Evolutionary conservation across 768 basidiomycete species (phyloP).

Genomic region (Lentinula edodes): DNA sequence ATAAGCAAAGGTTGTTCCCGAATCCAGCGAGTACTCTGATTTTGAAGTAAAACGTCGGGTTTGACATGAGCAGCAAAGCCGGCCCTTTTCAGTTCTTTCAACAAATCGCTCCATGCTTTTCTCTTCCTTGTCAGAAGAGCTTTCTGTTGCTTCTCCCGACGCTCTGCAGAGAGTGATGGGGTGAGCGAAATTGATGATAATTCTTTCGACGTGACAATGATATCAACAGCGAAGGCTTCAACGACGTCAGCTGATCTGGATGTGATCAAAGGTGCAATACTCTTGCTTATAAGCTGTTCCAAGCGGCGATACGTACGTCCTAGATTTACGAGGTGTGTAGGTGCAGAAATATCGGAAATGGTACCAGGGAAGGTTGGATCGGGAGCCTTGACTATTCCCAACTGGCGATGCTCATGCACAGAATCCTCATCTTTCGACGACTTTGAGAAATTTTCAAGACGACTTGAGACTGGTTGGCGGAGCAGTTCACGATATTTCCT

Average conservation of each 20-base stretch:
- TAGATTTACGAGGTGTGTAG: constrained; percentile 20
- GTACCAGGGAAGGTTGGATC: background rate
- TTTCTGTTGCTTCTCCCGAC: constrained; percentile 61
- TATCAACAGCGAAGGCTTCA: constrained; percentile 52
- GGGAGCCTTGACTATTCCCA: background rate
- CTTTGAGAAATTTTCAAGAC: constrained; percentile 30
- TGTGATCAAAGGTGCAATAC: constrained; percentile 37
- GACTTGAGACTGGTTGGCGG: constrained; percentile 57
- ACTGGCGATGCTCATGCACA: background rate
- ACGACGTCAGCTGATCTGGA: constrained; percentile 34
- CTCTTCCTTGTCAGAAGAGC: constrained; percentile 76
- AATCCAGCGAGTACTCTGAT: constrained; percentile 55
- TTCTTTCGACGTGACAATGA: constrained; percentile 56
- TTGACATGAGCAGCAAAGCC: constrained; percentile 73
- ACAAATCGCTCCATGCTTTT: constrained; percentile 84
- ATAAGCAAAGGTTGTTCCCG: constrained; percentile 50
- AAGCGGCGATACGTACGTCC: constrained; percentile 48
- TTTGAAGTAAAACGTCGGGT: constrained; percentile 57
- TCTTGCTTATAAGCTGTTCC: constrained; percentile 32
- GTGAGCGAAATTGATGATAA: constrained; percentile 47
- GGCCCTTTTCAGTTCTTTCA: constrained; percentile 79
- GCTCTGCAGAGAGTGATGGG: constrained; percentile 35
- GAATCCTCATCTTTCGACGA: constrained; percentile 26
- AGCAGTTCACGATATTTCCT: constrained; percentile 89
- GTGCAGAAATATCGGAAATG: background rate